Conservation (phyloP, 2,329 filamentous ascomycete genomes). For the Neoarthrinium moseri region DNA sequence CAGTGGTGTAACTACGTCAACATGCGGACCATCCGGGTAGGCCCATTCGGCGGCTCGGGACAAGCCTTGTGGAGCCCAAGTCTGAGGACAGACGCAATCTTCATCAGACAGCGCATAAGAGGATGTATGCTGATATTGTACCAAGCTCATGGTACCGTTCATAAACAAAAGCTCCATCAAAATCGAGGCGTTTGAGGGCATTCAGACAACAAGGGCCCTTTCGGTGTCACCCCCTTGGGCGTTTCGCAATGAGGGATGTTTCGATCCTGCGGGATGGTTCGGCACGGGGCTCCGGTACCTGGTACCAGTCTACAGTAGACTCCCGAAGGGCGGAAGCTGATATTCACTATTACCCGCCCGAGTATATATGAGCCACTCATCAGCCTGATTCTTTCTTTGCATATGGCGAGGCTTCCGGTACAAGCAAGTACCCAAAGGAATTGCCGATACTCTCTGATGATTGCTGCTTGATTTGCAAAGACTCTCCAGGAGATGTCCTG, state of each 20-base stretch:
- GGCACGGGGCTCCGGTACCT: neutral
- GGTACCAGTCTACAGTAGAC: neutral
- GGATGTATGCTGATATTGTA: neutral
- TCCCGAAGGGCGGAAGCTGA: slow-evolving; percentile 6
- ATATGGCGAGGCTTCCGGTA: neutral
- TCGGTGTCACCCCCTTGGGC: slow-evolving; percentile 1
- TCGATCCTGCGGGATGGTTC: slow-evolving; percentile 2
- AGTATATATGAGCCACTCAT: slow-evolving; percentile 13
- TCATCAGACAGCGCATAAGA: no score
- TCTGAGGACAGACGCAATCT: no score
- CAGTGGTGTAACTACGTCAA: no score
- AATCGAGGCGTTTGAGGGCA: neutral
- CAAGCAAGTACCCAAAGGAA: no score
- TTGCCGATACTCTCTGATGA: no score
- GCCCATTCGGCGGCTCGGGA: no score
- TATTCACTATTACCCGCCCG: slow-evolving; percentile 13
- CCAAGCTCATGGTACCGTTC: neutral
- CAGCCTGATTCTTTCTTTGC: slow-evolving; percentile 19
- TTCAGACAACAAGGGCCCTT: neutral
- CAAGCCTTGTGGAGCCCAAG: no score
- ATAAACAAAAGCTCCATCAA: no score
- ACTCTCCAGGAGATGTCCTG: no score
- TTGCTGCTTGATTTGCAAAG: no score
- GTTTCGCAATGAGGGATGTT: slow-evolving; percentile 3
- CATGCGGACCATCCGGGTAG: neutral